A percentile compares a stretch with the other conserved stretches of the same genome.
phyloP scores from a whole-genome alignment of 1,284 basidiomycete genomes.

The Trametes hirsuta region DNA sequence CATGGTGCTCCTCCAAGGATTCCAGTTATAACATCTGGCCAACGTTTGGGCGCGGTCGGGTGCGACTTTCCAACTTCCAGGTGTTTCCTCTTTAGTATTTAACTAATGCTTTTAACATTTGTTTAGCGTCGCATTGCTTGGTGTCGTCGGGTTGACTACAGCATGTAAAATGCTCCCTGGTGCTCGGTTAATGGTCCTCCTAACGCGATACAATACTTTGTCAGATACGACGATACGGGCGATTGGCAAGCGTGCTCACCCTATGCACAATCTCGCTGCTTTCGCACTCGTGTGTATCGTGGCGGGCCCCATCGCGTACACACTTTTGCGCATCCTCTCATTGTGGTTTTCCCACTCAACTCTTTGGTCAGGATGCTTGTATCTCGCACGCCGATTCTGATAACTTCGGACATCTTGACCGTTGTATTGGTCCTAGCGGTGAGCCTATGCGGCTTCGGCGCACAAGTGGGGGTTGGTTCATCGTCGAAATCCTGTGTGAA shows the following conservation, averaged over 20 bases:
- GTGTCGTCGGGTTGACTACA: constrained; percentile 61
- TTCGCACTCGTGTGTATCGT: constrained; percentile 68
- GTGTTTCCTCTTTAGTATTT: too few species aligned
- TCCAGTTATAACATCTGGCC: constrained; percentile 29
- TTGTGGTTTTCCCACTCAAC: not conserved
- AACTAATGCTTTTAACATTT: not conserved
- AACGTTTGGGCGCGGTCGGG: constrained; percentile 42
- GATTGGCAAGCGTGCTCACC: constrained; percentile 73
- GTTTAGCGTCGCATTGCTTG: constrained; percentile 53
- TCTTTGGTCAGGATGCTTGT: constrained; percentile 43
- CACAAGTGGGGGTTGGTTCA: constrained; percentile 43
- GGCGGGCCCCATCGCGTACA: constrained; percentile 52
- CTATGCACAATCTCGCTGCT: constrained; percentile 69
- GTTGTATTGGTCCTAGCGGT: constrained; percentile 47
- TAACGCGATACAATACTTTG: not conserved
- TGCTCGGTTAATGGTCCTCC: too few species aligned
- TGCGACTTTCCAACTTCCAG: constrained; percentile 12
- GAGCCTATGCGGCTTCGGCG: constrained; percentile 60
- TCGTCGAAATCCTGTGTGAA: not conserved
- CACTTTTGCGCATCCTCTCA: not conserved
- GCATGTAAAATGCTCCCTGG: constrained; percentile 48
- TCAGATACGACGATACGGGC: constrained; percentile 67
- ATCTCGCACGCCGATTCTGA: constrained; percentile 43
- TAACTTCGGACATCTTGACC: constrained; percentile 50
- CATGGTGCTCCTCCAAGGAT: not conserved